Evolutionary conservation across 2,329 filamentous ascomycete species (phyloP).

Genomic region (Colletotrichum endophyticum): DNA sequence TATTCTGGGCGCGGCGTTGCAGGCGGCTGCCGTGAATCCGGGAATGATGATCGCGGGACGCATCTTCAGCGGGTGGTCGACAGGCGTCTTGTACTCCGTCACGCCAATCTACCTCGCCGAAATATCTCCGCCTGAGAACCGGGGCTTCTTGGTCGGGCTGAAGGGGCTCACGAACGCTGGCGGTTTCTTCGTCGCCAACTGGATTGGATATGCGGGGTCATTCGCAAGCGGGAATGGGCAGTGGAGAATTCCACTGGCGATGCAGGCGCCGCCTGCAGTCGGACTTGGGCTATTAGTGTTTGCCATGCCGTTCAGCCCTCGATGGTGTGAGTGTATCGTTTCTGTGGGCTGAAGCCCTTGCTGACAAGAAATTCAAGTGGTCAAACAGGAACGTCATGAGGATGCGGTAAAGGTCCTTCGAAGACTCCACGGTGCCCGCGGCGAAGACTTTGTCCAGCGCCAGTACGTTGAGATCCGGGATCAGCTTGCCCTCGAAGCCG

Average conservation of each 20-base stretch:
- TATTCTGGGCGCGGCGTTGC: not conserved
- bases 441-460: not conserved
- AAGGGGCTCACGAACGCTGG: not conserved
- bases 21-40: not conserved
- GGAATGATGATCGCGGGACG: not conserved
- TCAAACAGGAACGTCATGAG: not conserved
- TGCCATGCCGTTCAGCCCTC: not conserved
- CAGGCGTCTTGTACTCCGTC: not conserved
- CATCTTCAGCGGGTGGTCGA: not conserved
- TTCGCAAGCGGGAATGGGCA: not conserved
- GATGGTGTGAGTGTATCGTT: not conserved
- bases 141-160: not conserved
- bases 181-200: not conserved
- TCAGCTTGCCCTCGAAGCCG: not conserved
- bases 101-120: not conserved
- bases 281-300: not conserved
- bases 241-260: not conserved
- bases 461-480: not conserved
- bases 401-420: not conserved
- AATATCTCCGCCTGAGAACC: not conserved
- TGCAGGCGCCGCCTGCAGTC: not conserved
- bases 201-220: not conserved
- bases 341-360: too few relatives aligned
- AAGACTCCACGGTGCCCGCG: not conserved
- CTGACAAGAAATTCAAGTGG: not conserved